A percentile compares a stretch with the other conserved stretches of the same genome.
These are phyloP conservation scores for Leptosphaerulina australis DNA, from an alignment of 2,329 filamentous ascomycete species.

Conservation along the genomic window DNA sequence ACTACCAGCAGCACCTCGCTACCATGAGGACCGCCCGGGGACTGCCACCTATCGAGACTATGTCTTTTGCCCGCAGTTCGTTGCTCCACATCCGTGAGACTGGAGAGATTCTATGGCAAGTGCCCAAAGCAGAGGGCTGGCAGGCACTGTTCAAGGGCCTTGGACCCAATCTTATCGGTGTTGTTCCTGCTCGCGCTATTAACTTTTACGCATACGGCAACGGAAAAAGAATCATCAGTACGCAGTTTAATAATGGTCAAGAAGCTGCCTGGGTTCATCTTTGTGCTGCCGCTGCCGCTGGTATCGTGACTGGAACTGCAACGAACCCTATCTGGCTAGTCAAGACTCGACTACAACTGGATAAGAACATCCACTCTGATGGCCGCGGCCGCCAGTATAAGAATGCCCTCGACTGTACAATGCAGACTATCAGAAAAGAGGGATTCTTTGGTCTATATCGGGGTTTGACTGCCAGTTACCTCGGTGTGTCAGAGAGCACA, in stretches of 20 bases:
- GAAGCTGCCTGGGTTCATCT: conserved; percentile 80
- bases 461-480: conserved; percentile 87
- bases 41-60: conserved; percentile 59
- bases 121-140: conserved; percentile 81
- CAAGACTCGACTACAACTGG: conserved; percentile 90
- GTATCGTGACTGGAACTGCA: conserved; percentile 83
- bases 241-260: conserved; percentile 72
- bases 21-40: conserved; percentile 67
- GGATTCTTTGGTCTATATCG: conserved; percentile 84
- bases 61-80: conserved; percentile 70
- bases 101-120: conserved; percentile 79
- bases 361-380: conserved; percentile 76
- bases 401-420: conserved; percentile 86
- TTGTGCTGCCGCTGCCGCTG: conserved; percentile 74
- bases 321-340: conserved; percentile 98
- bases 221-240: conserved; percentile 79
- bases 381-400: conserved; percentile 72
- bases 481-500: conserved; percentile 88
- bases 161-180: conserved; percentile 86
- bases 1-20: conserved; percentile 84
- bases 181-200: conserved; percentile 87
- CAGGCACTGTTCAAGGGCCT: conserved; percentile 91
- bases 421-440: conserved; percentile 79
- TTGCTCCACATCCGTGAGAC: conserved; percentile 83
- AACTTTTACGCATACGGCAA: conserved; percentile 96